Conservation (phyloP, 192 early-diverging fungal species). For the Rhizoclosmatium sp. region DNA sequence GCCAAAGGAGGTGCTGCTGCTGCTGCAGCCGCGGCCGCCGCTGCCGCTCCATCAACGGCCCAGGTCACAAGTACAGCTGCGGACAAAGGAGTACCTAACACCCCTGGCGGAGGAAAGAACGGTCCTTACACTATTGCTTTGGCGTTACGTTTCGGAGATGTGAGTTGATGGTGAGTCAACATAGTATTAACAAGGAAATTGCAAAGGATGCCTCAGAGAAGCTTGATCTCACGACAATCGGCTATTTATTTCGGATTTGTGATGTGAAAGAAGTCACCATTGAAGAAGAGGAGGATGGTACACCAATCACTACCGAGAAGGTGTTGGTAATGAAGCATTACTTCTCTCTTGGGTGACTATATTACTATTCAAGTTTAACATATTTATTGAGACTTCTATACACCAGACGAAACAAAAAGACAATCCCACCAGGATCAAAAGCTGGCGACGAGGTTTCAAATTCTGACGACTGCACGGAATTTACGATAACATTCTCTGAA, state of each 20-base stretch:
- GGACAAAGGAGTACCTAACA: neutral
- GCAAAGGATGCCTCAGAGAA: constrained; percentile 47
- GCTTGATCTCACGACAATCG: constrained; percentile 45
- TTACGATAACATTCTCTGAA: constrained; percentile 44
- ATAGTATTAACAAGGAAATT: neutral
- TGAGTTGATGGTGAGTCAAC: neutral
- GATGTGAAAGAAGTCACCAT: constrained; percentile 30
- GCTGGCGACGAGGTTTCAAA: constrained; percentile 33
- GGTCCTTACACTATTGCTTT: constrained; percentile 45
- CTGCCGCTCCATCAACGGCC: constrained; percentile 27
- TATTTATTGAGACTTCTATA: neutral
- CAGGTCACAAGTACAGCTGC: constrained; percentile 7
- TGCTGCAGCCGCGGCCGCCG: constrained; percentile 6
- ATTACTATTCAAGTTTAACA: neutral
- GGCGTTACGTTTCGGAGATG: constrained; percentile 45
- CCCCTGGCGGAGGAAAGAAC: constrained; percentile 20
- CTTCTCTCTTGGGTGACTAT: constrained; percentile 6
- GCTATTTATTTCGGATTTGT: constrained; percentile 45
- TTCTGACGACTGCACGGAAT: constrained; percentile 43
- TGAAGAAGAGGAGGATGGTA: neutral
- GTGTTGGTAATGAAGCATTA: constrained; percentile 5
- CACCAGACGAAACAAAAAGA: constrained; percentile 30
- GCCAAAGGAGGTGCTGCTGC: constrained; percentile 27
- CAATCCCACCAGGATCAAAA: constrained; percentile 36
- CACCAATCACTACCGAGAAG: neutral